Percentiles rank a stretch among this genome's conserved stretches.
phyloP scores from a whole-genome alignment of 768 basidiomycete genomes.

The Russula olivacea region DNA sequence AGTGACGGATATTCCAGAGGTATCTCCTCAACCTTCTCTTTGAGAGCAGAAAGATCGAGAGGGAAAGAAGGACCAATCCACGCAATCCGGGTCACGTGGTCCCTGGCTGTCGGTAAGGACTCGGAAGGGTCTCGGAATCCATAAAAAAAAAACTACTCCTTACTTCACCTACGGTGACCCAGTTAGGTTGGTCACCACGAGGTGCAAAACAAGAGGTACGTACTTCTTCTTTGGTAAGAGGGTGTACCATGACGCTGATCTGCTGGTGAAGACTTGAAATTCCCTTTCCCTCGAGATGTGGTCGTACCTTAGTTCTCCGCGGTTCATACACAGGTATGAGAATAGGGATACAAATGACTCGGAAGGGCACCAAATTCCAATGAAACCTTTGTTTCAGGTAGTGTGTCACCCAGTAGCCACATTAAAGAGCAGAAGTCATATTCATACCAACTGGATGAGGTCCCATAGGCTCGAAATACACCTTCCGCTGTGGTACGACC shows the following conservation, averaged over 20 bases:
- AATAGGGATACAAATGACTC: slow-evolving; percentile 73
- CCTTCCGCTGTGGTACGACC: slow-evolving; percentile 67
- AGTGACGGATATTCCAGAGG: slow-evolving; percentile 60
- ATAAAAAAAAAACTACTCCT: slow-evolving; percentile 23
- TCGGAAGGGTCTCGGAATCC: background rate
- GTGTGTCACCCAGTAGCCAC: background rate
- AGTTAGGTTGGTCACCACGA: slow-evolving; percentile 2
- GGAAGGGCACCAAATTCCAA: slow-evolving; percentile 74
- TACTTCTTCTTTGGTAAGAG: slow-evolving; percentile 65
- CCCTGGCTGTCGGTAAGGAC: slow-evolving; percentile 36
- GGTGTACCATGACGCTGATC: slow-evolving; percentile 66
- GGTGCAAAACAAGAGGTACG: slow-evolving; percentile 25
- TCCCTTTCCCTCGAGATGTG: background rate
- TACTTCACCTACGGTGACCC: slow-evolving; percentile 33
- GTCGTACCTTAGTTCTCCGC: slow-evolving; percentile 59
- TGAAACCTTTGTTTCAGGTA: slow-evolving; percentile 48
- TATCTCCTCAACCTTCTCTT: slow-evolving; percentile 45
- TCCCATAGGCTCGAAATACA: slow-evolving; percentile 62
- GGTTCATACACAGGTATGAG: slow-evolving; percentile 65
- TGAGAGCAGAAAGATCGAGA: slow-evolving; percentile 54
- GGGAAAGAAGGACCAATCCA: slow-evolving; percentile 73
- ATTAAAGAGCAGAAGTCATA: background rate
- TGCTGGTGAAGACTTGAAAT: background rate
- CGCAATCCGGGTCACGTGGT: slow-evolving; percentile 62
- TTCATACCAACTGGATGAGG: slow-evolving; percentile 70